These are phyloP conservation scores for Candida chilensis DNA, from an alignment of 805 yeast genomes.

Conservation along the genomic window DNA sequence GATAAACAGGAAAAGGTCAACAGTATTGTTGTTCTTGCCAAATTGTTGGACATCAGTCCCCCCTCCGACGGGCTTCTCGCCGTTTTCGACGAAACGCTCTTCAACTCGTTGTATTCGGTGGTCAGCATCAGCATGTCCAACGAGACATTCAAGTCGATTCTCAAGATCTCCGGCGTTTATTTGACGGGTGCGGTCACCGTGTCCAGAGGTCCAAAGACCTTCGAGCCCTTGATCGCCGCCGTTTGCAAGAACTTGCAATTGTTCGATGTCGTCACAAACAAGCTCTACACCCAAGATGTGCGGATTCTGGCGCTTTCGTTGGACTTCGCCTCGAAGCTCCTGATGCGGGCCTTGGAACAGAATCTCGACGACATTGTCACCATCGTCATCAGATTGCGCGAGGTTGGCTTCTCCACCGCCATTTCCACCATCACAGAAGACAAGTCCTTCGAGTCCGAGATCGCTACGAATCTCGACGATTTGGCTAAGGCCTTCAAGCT, in stretches of 20 bases:
- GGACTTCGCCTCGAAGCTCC: constrained; percentile 33
- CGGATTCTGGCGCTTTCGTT: constrained; percentile 33
- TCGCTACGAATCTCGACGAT: constrained; percentile 4
- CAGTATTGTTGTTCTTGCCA: constrained; percentile 44
- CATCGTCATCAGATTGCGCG: constrained; percentile 35
- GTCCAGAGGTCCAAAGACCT: constrained; percentile 16
- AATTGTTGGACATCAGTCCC: constrained; percentile 38
- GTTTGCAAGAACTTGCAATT: constrained; percentile 25
- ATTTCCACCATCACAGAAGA: constrained; percentile 29
- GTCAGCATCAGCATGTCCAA: constrained; percentile 30
- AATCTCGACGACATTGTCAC: constrained; percentile 32
- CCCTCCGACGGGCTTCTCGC: constrained; percentile 18
- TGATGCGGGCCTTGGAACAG: constrained; percentile 30
- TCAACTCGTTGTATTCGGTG: constrained; percentile 28
- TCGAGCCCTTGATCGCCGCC: constrained; percentile 9
- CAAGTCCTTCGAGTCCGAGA: constrained; percentile 3
- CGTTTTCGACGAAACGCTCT: constrained; percentile 28
- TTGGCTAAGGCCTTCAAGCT: constrained; percentile 15
- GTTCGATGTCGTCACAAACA: constrained; percentile 30
- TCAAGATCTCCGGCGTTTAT: constrained; percentile 29
- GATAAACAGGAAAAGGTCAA: constrained; percentile 43
- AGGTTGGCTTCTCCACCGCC: constrained; percentile 34
- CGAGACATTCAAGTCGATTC: constrained; percentile 34
- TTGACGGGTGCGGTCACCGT: constrained; percentile 34
- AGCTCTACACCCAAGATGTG: constrained; percentile 30